Evolutionary conservation across 2,329 filamentous ascomycete genomes (phyloP), one percentile per base, ranked within the genome.

Genomic region (Bipolaris gigantea): DNA sequence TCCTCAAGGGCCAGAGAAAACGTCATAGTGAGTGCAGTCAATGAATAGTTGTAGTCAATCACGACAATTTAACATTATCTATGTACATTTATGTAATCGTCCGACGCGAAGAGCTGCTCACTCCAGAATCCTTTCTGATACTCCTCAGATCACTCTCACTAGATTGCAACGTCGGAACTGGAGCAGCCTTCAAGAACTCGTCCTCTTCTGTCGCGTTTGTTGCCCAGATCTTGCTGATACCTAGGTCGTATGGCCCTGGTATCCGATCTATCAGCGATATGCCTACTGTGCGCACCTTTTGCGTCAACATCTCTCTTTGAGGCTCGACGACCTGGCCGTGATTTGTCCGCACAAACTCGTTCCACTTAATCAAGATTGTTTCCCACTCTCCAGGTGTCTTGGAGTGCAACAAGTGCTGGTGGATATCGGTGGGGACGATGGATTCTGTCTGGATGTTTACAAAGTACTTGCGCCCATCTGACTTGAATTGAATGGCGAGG

Each of bases 401-500:
- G 8, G 88, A 83, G 64, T 91, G 96, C 4, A 99, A 77, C 45
- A 94, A 82, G 75, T 99, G 94, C 73, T 99, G 94, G 74, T 97
- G 94, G 59, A 99, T 81, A 73, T 99, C 94, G n/a, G 92, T 93
- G 10, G 91, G 89, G 43, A 96, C 90, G 50, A 99, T 87, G 1
- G 89, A 90, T 71, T 99, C 93, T 3, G 92, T 96, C 79, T 97
- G 94, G 15, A 99, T 79, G 75, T 99, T 99, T 67, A 99, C 85
- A 53, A 96, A 90, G 78, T 97, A 99, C 66, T 90, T 89, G 55
- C 94, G 83, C 15, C 92, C 92, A 71, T 97, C 94, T 3, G 90
- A 93, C 73, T 92, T 94, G 65, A 99, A 82, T 13, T 92, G 88
- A 68, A 99, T 76, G 0, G 91, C 93, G 9, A 99, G 86, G 75